Evolutionary conservation across 192 early-diverging fungal genomes (phyloP).

Genomic region (Entomortierella beljakovae): DNA sequence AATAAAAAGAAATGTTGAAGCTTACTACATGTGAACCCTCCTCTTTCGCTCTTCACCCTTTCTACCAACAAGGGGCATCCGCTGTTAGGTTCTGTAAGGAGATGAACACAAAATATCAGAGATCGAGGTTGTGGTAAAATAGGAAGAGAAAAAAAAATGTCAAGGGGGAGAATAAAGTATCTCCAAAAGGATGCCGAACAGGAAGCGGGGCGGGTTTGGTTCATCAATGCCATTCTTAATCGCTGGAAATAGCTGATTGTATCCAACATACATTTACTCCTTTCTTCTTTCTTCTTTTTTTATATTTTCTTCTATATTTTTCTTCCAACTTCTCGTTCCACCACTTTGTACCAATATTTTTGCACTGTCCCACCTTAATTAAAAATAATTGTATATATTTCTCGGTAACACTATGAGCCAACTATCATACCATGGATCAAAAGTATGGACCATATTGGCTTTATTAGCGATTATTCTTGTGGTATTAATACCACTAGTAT

Average conservation of each 20-base stretch:
- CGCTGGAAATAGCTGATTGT: too few species aligned
- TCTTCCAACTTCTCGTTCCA: too few species aligned
- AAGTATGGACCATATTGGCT: neutral
- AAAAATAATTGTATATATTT: too few species aligned
- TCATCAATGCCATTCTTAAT: too few species aligned
- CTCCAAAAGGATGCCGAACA: neutral
- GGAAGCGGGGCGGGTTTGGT: neutral
- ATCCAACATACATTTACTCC: too few species aligned
- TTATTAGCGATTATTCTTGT: neutral
- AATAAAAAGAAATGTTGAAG: too few species aligned
- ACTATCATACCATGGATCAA: neutral
- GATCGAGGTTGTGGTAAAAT: conserved; percentile 3
- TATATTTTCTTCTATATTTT: too few species aligned
- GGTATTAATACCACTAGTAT: neutral
- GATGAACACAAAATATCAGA: neutral
- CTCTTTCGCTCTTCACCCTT: neutral
- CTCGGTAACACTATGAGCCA: neutral
- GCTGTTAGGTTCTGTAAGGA: neutral
- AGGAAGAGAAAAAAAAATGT: neutral
- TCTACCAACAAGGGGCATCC: neutral
- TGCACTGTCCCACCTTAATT: too few species aligned
- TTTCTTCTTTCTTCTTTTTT: too few species aligned
- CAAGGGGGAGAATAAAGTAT: neutral
- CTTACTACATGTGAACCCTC: too few species aligned
- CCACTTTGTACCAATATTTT: too few species aligned